A percentile compares a stretch with the other conserved stretches of the same genome.
These are phyloP conservation scores for Erigeron canadensis DNA, from an alignment of 129 eudicot genomes.

Conservation along the genomic window DNA sequence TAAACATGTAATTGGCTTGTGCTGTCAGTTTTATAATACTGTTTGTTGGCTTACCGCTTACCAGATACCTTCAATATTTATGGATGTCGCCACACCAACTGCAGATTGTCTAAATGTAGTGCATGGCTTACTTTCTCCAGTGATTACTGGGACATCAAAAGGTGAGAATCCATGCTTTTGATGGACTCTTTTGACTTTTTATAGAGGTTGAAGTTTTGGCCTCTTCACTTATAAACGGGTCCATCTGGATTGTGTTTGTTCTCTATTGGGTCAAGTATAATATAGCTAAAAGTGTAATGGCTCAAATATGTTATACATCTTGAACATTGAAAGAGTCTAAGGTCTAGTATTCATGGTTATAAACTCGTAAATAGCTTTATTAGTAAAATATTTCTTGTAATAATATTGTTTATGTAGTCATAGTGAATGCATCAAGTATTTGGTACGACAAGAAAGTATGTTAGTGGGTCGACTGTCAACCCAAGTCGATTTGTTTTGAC, in stretches of 20 bases:
- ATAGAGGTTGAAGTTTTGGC: background rate
- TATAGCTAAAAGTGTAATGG: too few relatives aligned
- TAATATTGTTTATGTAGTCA: background rate
- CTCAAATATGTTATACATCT: background rate
- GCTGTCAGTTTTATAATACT: background rate
- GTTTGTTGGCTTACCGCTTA: conserved; percentile 7
- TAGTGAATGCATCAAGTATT: background rate
- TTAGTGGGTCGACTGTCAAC: background rate
- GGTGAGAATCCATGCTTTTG: conserved; percentile 44
- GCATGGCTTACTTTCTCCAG: conserved; percentile 66
- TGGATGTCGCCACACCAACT: conserved; percentile 97
- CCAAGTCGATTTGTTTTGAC: background rate
- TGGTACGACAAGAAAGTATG: background rate
- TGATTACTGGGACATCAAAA: conserved; percentile 40
- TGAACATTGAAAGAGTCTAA: background rate
- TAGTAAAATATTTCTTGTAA: background rate
- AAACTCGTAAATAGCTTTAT: background rate
- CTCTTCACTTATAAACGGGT: background rate
- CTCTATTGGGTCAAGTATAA: background rate
- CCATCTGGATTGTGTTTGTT: background rate
- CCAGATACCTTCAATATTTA: conserved; percentile 81
- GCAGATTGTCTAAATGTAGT: conserved; percentile 77
- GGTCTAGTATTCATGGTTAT: background rate
- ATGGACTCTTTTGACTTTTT: background rate
- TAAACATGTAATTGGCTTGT: background rate